phyloP scores from a whole-genome alignment of 208 protist species.

The Trypanosoma vivax region DNA sequence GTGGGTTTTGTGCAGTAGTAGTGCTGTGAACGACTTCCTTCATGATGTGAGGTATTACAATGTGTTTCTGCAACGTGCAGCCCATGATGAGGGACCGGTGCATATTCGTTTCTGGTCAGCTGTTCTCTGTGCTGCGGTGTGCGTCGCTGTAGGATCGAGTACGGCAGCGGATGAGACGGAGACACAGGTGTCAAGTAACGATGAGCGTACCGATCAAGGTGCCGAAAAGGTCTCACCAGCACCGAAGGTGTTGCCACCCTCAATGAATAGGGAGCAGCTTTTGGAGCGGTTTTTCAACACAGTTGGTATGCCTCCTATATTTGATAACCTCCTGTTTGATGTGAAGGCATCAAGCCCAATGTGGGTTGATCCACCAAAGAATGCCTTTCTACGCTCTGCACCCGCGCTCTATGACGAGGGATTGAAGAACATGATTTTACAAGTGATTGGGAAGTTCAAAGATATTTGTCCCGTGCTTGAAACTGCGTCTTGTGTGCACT shows the following conservation, averaged over 20 bases:
- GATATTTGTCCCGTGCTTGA: constrained; percentile 10
- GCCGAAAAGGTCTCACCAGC: not conserved
- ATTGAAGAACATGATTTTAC: constrained; percentile 22
- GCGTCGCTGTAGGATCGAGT: constrained; percentile 13
- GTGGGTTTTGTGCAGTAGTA: constrained; percentile 23
- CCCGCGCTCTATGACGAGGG: constrained; percentile 49
- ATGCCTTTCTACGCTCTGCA: constrained; percentile 32
- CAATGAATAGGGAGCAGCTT: constrained; percentile 11
- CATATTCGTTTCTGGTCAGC: constrained; percentile 69
- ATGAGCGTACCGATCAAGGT: not conserved
- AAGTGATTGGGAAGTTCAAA: constrained; percentile 18
- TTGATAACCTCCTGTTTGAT: constrained; percentile 75
- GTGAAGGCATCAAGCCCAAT: constrained; percentile 44
- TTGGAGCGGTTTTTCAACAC: constrained; percentile 42
- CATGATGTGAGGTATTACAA: constrained; percentile 35
- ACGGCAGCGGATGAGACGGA: not conserved
- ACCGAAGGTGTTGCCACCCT: not conserved
- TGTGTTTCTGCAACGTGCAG: constrained; percentile 32
- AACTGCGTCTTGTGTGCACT: not conserved
- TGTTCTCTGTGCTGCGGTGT: constrained; percentile 43
- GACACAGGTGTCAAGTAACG: not conserved
- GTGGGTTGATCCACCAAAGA: constrained; percentile 47
- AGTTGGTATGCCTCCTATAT: constrained; percentile 40
- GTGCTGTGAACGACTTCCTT: constrained; percentile 26
- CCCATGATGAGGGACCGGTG: constrained; percentile 31